Conservation (phyloP, 495 filamentous ascomycete species). For the Annulohypoxylon bovei region DNA sequence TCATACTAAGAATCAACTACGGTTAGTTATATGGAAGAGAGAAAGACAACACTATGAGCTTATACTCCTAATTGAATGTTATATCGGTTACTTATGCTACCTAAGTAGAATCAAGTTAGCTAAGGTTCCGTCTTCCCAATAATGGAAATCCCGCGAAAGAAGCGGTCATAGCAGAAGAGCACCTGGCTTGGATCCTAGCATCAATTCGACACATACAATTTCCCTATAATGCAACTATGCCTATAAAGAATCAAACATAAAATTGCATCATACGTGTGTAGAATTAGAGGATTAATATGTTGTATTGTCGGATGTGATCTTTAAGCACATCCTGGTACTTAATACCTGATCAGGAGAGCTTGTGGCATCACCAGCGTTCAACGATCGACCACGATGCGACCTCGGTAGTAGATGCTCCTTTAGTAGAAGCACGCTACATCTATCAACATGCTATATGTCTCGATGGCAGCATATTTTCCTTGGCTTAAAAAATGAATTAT, state of each 20-base stretch:
- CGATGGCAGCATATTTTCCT: background rate
- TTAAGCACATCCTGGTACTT: background rate
- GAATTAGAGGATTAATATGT: background rate
- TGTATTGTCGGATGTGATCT: background rate
- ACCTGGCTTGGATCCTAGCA: no score
- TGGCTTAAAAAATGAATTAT: background rate
- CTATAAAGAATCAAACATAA: background rate
- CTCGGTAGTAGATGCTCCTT: slow-evolving; percentile 33
- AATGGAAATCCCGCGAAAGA: no score
- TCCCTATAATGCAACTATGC: background rate
- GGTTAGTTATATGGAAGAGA: background rate
- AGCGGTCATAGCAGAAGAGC: no score
- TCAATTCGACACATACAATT: no score
- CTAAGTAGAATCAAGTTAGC: no score
- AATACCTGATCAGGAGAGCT: slow-evolving; percentile 1
- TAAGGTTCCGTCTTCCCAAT: no score
- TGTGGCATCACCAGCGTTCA: background rate
- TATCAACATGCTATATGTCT: background rate
- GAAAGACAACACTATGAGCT: no score
- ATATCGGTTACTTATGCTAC: no score
- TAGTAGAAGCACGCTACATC: slow-evolving; percentile 15
- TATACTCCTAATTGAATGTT: no score
- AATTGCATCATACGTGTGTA: background rate
- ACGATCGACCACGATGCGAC: slow-evolving; percentile 19
- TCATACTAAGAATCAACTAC: background rate